A percentile compares a stretch with the other conserved stretches of the same genome.
These are phyloP conservation scores for Periconia sp. DNA, from an alignment of 2,329 filamentous ascomycete species.

Conservation along the genomic window DNA sequence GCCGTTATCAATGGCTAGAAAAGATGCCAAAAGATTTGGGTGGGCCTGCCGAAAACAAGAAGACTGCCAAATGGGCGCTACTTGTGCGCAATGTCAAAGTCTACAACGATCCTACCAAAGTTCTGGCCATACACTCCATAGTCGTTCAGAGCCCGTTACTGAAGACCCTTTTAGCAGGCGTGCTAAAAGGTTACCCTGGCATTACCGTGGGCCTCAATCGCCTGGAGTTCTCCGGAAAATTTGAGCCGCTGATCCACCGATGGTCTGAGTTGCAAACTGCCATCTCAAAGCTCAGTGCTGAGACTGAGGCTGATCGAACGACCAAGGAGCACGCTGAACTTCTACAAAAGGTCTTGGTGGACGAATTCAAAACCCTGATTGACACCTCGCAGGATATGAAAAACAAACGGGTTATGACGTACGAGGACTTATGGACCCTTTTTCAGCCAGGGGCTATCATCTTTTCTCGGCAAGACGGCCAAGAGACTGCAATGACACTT, in stretches of 20 bases:
- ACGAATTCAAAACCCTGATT: slow-evolving; percentile 47
- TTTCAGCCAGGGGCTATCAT: slow-evolving; percentile 42
- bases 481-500: slow-evolving; percentile 37
- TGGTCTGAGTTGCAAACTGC: slow-evolving; percentile 52
- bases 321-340: slow-evolving; percentile 44
- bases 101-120: slow-evolving; percentile 57
- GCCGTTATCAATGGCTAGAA: slow-evolving; percentile 38
- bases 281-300: slow-evolving; percentile 26
- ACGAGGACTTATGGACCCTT: slow-evolving; percentile 48
- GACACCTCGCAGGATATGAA: slow-evolving; percentile 45
- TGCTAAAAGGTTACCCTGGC: slow-evolving; percentile 63
- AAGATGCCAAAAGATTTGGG: slow-evolving; percentile 36
- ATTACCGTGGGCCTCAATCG: slow-evolving; percentile 64
- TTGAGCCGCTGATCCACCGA: slow-evolving; percentile 67
- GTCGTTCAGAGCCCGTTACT: slow-evolving; percentile 66
- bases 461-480: slow-evolving; percentile 39
- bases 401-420: slow-evolving; percentile 45
- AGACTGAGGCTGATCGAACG: slow-evolving; percentile 29
- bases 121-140: slow-evolving; percentile 64
- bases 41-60: slow-evolving; percentile 57
- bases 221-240: slow-evolving; percentile 63
- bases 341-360: slow-evolving; percentile 40
- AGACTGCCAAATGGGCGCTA: slow-evolving; percentile 61
- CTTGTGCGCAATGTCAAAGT: slow-evolving; percentile 46
- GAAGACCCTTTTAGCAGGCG: slow-evolving; percentile 57